Conservation (phyloP, 2,329 filamentous ascomycete species). For the Ophiostoma triangulosporum region DNA sequence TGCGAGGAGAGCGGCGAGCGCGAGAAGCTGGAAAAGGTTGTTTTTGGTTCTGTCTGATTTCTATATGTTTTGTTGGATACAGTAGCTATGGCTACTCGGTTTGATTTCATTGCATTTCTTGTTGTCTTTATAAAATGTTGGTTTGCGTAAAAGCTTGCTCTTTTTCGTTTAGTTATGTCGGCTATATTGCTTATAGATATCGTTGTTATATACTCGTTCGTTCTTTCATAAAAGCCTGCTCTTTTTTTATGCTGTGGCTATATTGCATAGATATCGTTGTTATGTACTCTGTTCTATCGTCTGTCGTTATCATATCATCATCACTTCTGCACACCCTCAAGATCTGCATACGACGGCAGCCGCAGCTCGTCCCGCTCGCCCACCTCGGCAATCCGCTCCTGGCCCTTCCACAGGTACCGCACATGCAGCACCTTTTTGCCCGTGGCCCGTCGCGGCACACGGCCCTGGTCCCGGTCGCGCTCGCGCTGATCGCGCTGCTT, state of each 20-base stretch:
- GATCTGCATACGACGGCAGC: conserved; percentile 17
- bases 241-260: background rate
- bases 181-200: no score
- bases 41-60: conserved; percentile 16
- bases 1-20: conserved; percentile 47
- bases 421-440: conserved; percentile 32
- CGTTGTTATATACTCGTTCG: no score
- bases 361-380: conserved; percentile 23
- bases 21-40: conserved; percentile 35
- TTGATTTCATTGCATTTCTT: no score
- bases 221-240: no score
- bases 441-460: background rate
- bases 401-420: conserved; percentile 28
- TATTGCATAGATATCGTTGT: no score
- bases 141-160: no score
- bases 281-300: background rate
- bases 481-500: background rate
- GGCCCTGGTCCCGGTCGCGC: background rate
- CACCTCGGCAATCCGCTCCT: conserved; percentile 24
- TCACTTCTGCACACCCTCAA: background rate
- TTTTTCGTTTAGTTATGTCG: no score
- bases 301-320: background rate
- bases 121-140: no score
- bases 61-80: background rate
- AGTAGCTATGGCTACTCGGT: no score